Evolutionary conservation across 2,329 filamentous ascomycete species (phyloP), one percentile per base, ranked within the genome.

Genomic region (Nemania serpens): DNA sequence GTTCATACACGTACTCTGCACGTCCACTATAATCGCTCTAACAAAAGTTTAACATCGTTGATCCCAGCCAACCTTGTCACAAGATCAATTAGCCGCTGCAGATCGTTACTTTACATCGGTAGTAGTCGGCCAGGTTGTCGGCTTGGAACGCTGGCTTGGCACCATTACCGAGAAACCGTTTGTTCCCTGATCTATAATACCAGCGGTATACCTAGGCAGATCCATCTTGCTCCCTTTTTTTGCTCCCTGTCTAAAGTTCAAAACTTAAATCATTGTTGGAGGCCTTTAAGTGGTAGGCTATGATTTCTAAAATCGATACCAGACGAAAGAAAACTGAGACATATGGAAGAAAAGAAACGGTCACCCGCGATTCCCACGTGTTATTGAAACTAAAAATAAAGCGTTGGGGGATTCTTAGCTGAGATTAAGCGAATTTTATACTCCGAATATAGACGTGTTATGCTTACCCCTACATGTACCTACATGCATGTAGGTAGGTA

Each of bases 1-100:
- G 3, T 29, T 29, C 25, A 29, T 29, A 7, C 25, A 29, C 25
- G n/a, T 29, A 29, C 25, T 29, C 25, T 29, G 4, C 7, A 29
- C 25, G 7, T 29, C 25, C 4, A 4, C 4, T 29, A 3, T 29
- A 7, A 29, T 29, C 25, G 25, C 7, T 3, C 7, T 29, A 29
- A 29, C 3, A 7, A 29, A 29, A 29, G 4, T 7, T 29, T 62
- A 55, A 43, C 50, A 47, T 41, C 22, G 20, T 15, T 25, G 5
- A 46, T 46, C 22, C 50, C n/a, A 25, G 36, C 46, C 18, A 49
- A 37, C 18, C 33, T 18, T 15, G 46, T 62, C 55, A 59, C 53
- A 20, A 53, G 58, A 18, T 49, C 15, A 29, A 51, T 37, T 42
- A 47, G 34, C n/a, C 17, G 12, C 45, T 39, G 55, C 17, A 54